These are phyloP conservation scores for Ambrosia trifida DNA, from an alignment of 129 eudicot genomes.

Conservation along the genomic window DNA sequence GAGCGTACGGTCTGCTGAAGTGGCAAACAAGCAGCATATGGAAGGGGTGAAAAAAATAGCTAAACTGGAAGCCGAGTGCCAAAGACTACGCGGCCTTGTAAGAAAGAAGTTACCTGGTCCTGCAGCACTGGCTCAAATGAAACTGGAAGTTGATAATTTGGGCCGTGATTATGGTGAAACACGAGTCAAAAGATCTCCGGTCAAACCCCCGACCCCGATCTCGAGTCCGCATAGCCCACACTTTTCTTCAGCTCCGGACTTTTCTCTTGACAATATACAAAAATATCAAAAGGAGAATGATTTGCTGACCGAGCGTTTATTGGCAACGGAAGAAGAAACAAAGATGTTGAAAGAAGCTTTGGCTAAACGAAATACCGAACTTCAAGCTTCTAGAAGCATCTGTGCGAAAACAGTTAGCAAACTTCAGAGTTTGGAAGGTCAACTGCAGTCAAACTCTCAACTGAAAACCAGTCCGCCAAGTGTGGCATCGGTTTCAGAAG, in stretches of 20 bases:
- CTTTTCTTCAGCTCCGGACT: conserved; percentile 53
- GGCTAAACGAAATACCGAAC: conserved; percentile 81
- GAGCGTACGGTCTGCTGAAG: conserved; percentile 92
- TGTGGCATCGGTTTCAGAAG: conserved; percentile 76
- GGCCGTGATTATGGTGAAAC: conserved; percentile 88
- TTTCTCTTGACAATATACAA: conserved; percentile 64
- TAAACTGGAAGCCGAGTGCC: conserved; percentile 96
- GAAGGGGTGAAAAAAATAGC: conserved; percentile 91
- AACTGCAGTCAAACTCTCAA: conserved; percentile 51
- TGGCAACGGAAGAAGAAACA: conserved; percentile 92
- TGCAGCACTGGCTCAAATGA: conserved; percentile 99
- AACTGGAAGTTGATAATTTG: conserved; percentile 80
- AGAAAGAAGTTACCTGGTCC: conserved; percentile 98
- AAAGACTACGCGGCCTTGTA: conserved; percentile 90
- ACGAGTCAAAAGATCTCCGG: conserved; percentile 68
- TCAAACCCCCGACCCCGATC: conserved; percentile 56
- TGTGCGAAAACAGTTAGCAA: conserved; percentile 87
- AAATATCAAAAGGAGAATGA: conserved; percentile 81
- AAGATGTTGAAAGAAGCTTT: conserved; percentile 97
- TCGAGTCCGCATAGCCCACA: conserved; percentile 41
- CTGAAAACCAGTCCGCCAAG: conserved; percentile 58
- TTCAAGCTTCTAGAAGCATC: conserved; percentile 84
- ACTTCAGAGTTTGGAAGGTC: conserved; percentile 78
- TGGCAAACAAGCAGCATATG: conserved; percentile 81
- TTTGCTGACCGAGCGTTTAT: conserved; percentile 65